Percentiles rank a stretch among this genome's conserved stretches.
phyloP scores from a whole-genome alignment of 495 filamentous ascomycete genomes.

The Tuber melanosporum region DNA sequence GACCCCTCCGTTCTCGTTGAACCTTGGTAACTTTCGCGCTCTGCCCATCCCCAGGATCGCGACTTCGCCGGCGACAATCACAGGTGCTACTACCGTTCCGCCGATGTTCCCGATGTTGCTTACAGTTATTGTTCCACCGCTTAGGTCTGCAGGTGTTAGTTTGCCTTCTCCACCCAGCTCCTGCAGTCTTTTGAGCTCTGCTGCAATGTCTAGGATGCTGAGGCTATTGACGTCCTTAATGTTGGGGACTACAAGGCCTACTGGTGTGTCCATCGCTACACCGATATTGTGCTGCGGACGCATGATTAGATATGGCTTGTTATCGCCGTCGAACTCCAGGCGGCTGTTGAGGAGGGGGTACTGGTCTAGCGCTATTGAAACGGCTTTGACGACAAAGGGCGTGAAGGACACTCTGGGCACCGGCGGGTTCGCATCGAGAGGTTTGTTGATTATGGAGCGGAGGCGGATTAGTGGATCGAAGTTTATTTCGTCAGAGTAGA shows the following conservation, averaged over 20 bases:
- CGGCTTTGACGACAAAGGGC: conserved; percentile 88
- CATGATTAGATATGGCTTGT: conserved; percentile 64
- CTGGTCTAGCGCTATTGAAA: conserved; percentile 71
- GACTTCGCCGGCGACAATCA: conserved; percentile 83
- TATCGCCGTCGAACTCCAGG: conserved; percentile 55
- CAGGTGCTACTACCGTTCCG: conserved; percentile 80
- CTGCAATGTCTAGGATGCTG: conserved; percentile 68
- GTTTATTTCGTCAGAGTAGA: conserved; percentile 81
- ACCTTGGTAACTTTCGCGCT: conserved; percentile 66
- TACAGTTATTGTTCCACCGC: conserved; percentile 85
- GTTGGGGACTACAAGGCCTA: conserved; percentile 87
- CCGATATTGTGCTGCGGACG: conserved; percentile 89
- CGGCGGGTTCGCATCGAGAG: conserved; percentile 33
- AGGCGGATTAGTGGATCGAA: conserved; percentile 64
- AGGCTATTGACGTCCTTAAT: conserved; percentile 72
- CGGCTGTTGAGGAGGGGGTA: conserved; percentile 84
- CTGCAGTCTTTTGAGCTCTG: conserved; percentile 68
- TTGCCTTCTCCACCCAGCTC: conserved; percentile 64
- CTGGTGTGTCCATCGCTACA: conserved; percentile 88
- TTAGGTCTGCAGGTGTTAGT: conserved; percentile 67
- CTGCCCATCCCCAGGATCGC: conserved; percentile 87
- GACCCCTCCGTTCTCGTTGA: conserved; percentile 50
- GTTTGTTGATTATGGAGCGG: conserved; percentile 61
- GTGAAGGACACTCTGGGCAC: conserved; percentile 69
- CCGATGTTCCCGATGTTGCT: conserved; percentile 98